A percentile compares a stretch with the other conserved stretches of the same genome.
Evolutionary conservation across 805 yeast genomes (phyloP).

Genomic region (Lipomyces chichibuensis): DNA sequence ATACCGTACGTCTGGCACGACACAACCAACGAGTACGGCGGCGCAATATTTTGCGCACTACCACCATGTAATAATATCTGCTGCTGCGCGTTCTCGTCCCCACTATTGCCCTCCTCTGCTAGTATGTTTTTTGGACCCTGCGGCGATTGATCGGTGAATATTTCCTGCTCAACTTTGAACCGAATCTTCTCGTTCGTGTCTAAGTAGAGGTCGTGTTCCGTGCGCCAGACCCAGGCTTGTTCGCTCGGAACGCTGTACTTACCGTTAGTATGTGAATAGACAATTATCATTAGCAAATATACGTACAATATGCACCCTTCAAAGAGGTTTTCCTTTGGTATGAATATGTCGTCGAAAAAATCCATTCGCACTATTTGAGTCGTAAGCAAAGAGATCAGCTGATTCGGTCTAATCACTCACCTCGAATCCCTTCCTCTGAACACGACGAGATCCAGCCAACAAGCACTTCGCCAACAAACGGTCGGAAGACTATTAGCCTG

Average conservation of each 20-base stretch:
- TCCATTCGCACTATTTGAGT: conserved; percentile 61
- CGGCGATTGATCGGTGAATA: conserved; percentile 83
- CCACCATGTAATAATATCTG: conserved; percentile 15
- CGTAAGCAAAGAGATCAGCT: neutral
- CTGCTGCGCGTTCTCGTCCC: conserved; percentile 11
- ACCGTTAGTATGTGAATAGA: neutral
- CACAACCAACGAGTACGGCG: conserved; percentile 84
- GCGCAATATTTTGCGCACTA: conserved; percentile 49
- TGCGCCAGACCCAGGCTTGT: conserved; percentile 94
- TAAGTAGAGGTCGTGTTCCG: conserved; percentile 73
- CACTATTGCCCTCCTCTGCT: conserved; percentile 31
- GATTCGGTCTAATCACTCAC: conserved; percentile 35
- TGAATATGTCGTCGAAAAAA: conserved; percentile 88
- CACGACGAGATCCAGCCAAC: conserved; percentile 94
- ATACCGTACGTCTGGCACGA: conserved; percentile 95
- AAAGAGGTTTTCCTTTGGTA: conserved; percentile 80
- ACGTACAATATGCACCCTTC: conserved; percentile 66
- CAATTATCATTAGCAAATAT: neutral
- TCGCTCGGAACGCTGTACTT: conserved; percentile 57
- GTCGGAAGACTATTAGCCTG: conserved; percentile 82
- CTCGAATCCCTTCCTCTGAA: conserved; percentile 82
- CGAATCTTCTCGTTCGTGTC: conserved; percentile 91
- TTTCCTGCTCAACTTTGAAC: conserved; percentile 87
- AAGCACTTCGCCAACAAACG: conserved; percentile 89
- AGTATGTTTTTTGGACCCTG: conserved; percentile 57